phyloP scores from a whole-genome alignment of 345 rosid genomes.

The Xanthoceras sorbifolium region DNA sequence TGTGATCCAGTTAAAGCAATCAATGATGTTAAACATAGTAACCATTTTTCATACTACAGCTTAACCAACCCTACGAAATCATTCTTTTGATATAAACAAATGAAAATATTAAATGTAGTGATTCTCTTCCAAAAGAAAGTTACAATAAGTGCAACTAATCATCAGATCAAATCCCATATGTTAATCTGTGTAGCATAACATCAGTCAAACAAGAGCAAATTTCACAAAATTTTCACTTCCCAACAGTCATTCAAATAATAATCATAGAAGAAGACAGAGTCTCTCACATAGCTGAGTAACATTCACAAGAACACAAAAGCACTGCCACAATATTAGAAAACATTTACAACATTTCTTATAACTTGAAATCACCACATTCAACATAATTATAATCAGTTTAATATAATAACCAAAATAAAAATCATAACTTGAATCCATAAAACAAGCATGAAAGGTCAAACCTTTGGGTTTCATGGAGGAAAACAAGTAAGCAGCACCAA shows the following conservation, averaged over 20 bases:
- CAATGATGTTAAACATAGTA: background rate
- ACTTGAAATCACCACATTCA: background rate
- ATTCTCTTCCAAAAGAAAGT: background rate
- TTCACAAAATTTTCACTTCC: background rate
- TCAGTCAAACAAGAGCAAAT: background rate
- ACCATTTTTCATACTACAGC: background rate
- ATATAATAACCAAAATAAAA: background rate
- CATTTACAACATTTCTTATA: conserved; percentile 2
- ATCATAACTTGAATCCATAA: background rate
- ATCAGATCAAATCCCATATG: background rate
- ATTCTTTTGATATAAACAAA: background rate
- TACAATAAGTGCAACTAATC: background rate
- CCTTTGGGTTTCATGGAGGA: conserved; percentile 78
- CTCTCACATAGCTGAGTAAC: background rate
- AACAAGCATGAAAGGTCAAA: conserved; percentile 26
- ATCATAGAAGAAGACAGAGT: background rate
- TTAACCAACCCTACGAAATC: background rate
- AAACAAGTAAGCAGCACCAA: conserved; percentile 60
- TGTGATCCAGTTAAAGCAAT: background rate
- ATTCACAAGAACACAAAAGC: background rate
- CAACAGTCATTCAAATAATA: background rate
- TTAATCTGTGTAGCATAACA: background rate
- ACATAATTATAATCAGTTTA: no score
- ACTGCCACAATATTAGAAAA: background rate
- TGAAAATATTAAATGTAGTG: background rate